phyloP scores from a whole-genome alignment of 257 asterid genomes.

The Penstemon eatonii region DNA sequence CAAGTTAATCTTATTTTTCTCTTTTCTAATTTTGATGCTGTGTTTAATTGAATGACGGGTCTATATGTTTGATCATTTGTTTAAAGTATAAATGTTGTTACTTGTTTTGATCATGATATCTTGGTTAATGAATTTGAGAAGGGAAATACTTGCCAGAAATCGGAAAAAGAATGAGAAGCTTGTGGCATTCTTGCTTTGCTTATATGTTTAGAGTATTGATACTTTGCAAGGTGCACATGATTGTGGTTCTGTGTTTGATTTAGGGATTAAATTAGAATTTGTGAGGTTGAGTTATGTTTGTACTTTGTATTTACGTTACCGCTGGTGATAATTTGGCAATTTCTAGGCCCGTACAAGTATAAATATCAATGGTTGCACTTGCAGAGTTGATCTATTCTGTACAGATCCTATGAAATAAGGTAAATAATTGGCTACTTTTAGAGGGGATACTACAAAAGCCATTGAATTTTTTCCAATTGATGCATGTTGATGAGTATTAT shows the following conservation, averaged over 20 bases:
- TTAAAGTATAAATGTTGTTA: conserved; percentile 1
- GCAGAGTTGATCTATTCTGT: conserved; percentile 24
- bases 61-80: not conserved
- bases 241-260: not conserved
- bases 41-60: not conserved
- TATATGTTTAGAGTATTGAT: not conserved
- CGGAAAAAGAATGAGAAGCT: not conserved
- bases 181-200: not conserved
- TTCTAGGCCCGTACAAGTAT: conserved; percentile 15
- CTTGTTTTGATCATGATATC: conserved; percentile 1
- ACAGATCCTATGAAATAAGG: conserved; percentile 22
- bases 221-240: not conserved
- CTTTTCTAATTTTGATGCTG: not conserved
- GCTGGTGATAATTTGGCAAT: conserved; percentile 21
- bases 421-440: conserved; percentile 10
- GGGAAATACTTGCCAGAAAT: not conserved
- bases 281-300: conserved; percentile 3
- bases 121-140: not conserved
- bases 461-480: conserved; percentile 6
- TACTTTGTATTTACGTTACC: not conserved
- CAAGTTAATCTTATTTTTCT: not conserved
- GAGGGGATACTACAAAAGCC: conserved; percentile 22
- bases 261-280: not conserved
- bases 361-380: conserved; percentile 11
- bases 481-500: conserved; percentile 12